Conservation (phyloP, 352 stramenopile genomes). For the Globisporangium paroecandrum region DNA sequence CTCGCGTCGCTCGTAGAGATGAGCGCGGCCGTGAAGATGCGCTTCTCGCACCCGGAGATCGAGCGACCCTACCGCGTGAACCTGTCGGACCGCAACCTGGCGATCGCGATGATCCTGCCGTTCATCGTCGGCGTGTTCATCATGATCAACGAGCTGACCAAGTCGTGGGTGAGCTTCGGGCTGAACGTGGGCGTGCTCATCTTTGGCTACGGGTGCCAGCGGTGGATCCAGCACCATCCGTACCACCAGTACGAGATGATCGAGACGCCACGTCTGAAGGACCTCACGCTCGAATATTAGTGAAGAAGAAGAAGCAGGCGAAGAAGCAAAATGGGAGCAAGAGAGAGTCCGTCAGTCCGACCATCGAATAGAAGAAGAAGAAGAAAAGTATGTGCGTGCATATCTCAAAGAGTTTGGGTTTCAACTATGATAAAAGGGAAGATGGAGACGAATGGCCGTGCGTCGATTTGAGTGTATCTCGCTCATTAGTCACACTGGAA, state of each 20-base stretch:
- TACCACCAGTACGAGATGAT: conserved; percentile 64
- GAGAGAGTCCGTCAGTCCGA: not conserved
- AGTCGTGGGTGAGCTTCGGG: conserved; percentile 62
- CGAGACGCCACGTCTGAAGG: conserved; percentile 30
- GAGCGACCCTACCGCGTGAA: conserved; percentile 73
- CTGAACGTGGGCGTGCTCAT: conserved; percentile 52
- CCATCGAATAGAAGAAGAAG: not conserved
- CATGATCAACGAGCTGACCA: conserved; percentile 78
- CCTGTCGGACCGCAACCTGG: conserved; percentile 54
- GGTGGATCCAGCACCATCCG: conserved; percentile 58
- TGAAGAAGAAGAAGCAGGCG: not conserved
- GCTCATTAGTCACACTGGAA: not conserved
- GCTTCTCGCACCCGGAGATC: conserved; percentile 70
- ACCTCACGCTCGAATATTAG: conserved; percentile 45
- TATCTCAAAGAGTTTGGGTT: not conserved
- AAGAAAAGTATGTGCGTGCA: not conserved
- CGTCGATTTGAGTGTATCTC: not conserved
- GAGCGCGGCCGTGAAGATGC: conserved; percentile 71
- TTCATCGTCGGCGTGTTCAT: conserved; percentile 71
- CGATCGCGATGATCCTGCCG: conserved; percentile 46
- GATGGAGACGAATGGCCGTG: not conserved
- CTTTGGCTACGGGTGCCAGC: conserved; percentile 50
- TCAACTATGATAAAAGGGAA: not conserved
- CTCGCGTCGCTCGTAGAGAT: conserved; percentile 74
- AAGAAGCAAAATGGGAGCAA: not conserved